Conservation (phyloP, 331 rosid species). For the Quercus phellos region DNA sequence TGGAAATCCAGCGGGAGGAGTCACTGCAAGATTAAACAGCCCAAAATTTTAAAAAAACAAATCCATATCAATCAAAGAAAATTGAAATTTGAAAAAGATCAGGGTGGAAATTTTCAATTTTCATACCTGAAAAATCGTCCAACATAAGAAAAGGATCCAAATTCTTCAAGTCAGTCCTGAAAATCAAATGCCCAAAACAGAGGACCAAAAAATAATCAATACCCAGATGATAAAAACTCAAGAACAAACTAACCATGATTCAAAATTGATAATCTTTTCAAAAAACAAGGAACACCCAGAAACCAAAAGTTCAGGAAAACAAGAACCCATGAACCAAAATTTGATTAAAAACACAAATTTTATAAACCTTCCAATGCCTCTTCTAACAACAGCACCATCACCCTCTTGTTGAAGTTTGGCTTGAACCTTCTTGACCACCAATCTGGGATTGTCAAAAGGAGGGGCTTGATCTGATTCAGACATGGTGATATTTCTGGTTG, state of each 20-base stretch:
- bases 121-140: constrained; percentile 72
- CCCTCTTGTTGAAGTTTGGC: constrained; percentile 68
- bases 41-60: background rate
- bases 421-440: constrained; percentile 54
- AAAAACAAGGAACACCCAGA: background rate
- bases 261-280: background rate
- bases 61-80: background rate
- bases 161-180: constrained; percentile 59
- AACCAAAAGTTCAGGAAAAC: background rate
- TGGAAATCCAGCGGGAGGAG: constrained; percentile 87
- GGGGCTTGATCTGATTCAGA: constrained; percentile 37
- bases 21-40: constrained; percentile 44
- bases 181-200: constrained; percentile 6
- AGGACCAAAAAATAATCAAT: constrained; percentile 1
- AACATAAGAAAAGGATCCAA: constrained; percentile 82
- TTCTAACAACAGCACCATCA: constrained; percentile 62
- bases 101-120: background rate
- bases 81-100: background rate
- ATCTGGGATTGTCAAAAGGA: constrained; percentile 49
- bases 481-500: constrained; percentile 31
- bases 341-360: background rate
- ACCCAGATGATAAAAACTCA: constrained; percentile 7
- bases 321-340: background rate
- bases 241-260: background rate
- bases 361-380: constrained; percentile 76